Conservation (phyloP, 2,329 filamentous ascomycete species). For the Pseudogymnoascus sp. region DNA sequence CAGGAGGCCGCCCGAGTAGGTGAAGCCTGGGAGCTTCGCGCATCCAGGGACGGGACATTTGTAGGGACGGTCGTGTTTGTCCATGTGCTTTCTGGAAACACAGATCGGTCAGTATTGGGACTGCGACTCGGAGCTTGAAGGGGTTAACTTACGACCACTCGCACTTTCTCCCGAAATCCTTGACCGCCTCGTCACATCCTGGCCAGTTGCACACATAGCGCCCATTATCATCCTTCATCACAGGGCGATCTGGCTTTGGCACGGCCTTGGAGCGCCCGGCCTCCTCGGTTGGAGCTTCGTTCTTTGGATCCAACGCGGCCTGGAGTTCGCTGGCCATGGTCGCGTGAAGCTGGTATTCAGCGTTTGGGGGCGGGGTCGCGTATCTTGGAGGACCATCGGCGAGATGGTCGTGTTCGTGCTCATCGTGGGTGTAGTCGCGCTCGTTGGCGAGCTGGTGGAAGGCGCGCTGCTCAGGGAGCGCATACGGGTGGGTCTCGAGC, state of each 20-base stretch:
- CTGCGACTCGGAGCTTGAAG: neutral
- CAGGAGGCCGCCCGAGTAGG: constrained; percentile 82
- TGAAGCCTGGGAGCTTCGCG: constrained; percentile 88
- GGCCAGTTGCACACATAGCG: constrained; percentile 66
- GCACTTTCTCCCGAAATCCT: constrained; percentile 71
- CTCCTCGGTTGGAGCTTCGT: constrained; percentile 23
- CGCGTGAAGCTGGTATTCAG: constrained; percentile 19
- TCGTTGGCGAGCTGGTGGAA: constrained; percentile 11
- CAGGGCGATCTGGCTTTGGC: constrained; percentile 49
- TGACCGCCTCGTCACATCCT: constrained; percentile 57
- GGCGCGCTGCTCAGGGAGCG: constrained; percentile 1
- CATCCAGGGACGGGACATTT: constrained; percentile 76
- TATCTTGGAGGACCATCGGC: constrained; percentile 24
- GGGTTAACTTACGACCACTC: constrained; percentile 80
- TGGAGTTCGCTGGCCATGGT: constrained; percentile 12
- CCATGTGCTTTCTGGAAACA: constrained; percentile 79
- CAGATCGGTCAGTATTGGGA: neutral
- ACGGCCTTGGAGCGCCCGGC: constrained; percentile 39
- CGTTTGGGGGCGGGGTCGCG: constrained; percentile 17
- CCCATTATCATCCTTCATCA: constrained; percentile 58
- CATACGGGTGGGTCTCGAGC: constrained; percentile 1
- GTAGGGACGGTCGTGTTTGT: constrained; percentile 92
- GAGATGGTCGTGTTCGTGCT: constrained; percentile 18
- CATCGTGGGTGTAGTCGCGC: constrained; percentile 10
- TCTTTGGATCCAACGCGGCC: constrained; percentile 20